Evolutionary conservation across 2,329 filamentous ascomycete species (phyloP).

Genomic region (Aurifilum marmelostoma): DNA sequence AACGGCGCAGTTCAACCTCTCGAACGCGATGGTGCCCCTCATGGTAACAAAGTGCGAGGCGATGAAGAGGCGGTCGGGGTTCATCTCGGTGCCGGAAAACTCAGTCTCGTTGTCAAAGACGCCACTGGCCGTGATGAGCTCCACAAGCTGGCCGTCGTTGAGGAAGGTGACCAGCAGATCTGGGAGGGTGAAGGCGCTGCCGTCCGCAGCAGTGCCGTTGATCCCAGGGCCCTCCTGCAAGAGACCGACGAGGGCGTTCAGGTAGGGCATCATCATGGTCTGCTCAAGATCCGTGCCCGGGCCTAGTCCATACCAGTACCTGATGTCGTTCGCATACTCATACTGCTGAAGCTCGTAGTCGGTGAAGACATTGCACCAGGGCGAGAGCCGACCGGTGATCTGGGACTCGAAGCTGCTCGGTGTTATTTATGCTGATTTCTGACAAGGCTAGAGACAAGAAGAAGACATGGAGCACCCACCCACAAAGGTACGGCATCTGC

Average conservation of each 20-base stretch:
- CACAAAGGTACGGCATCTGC: conserved; percentile 70
- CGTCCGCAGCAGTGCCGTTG: conserved; percentile 50
- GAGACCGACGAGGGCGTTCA: conserved; percentile 56
- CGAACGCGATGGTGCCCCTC: conserved; percentile 68
- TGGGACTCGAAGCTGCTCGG: conserved; percentile 61
- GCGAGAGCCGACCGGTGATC: conserved; percentile 63
- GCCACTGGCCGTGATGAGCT: conserved; percentile 62
- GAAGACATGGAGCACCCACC: background rate
- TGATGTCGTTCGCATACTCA: conserved; percentile 69
- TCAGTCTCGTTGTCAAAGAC: conserved; percentile 61
- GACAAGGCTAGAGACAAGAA: background rate
- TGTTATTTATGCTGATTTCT: background rate
- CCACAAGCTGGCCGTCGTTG: conserved; percentile 68
- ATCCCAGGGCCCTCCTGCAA: conserved; percentile 56
- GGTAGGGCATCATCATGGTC: conserved; percentile 64
- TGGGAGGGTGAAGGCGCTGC: conserved; percentile 53
- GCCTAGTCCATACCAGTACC: conserved; percentile 69
- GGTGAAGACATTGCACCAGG: conserved; percentile 66
- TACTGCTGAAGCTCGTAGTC: conserved; percentile 65
- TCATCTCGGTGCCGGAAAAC: conserved; percentile 51
- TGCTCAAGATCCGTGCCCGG: conserved; percentile 57
- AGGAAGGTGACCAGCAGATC: conserved; percentile 64
- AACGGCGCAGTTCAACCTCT: conserved; percentile 58
- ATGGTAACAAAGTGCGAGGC: conserved; percentile 62
- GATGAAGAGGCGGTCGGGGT: conserved; percentile 55